Evolutionary conservation across 2,329 filamentous ascomycete genomes (phyloP).

Genomic region (Ophiostoma pallidulum): DNA sequence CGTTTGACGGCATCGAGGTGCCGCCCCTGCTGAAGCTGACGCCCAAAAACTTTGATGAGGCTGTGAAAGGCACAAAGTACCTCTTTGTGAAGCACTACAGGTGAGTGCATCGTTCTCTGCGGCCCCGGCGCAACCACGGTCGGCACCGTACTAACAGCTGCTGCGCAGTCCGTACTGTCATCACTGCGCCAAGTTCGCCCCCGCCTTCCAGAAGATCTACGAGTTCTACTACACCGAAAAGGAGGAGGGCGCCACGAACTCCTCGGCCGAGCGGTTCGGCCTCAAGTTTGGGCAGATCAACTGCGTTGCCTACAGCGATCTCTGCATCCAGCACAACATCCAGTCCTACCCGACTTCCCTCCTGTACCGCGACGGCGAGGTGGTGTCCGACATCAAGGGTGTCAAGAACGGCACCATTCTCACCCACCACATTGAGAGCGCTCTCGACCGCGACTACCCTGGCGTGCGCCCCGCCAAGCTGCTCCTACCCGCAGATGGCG

Average conservation of each 20-base stretch:
- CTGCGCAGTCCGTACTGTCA: conserved; percentile 46
- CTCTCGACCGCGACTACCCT: conserved; percentile 50
- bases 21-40: conserved; percentile 55
- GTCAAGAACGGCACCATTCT: conserved; percentile 57
- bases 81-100: conserved; percentile 58
- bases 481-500: conserved; percentile 63
- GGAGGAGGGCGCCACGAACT: conserved; percentile 40
- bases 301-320: conserved; percentile 72
- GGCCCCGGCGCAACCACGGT: neutral
- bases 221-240: conserved; percentile 91
- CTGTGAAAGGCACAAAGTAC: conserved; percentile 44
- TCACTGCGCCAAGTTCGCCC: conserved; percentile 72
- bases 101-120: conserved; percentile 30
- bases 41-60: conserved; percentile 46
- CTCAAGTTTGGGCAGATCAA: conserved; percentile 82
- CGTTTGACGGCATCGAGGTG: conserved; percentile 58
- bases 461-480: conserved; percentile 64
- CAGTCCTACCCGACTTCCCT: conserved; percentile 65
- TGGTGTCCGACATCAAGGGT: conserved; percentile 54
- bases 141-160: neutral
- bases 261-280: conserved; percentile 75
- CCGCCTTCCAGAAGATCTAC: conserved; percentile 83
- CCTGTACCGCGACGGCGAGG: conserved; percentile 70
- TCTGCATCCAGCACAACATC: conserved; percentile 62
- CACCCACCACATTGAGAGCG: conserved; percentile 29